Evolutionary conservation across 331 rosid species (phyloP), one percentile per base, ranked within the genome.

Genomic region (Arachis monticola): DNA sequence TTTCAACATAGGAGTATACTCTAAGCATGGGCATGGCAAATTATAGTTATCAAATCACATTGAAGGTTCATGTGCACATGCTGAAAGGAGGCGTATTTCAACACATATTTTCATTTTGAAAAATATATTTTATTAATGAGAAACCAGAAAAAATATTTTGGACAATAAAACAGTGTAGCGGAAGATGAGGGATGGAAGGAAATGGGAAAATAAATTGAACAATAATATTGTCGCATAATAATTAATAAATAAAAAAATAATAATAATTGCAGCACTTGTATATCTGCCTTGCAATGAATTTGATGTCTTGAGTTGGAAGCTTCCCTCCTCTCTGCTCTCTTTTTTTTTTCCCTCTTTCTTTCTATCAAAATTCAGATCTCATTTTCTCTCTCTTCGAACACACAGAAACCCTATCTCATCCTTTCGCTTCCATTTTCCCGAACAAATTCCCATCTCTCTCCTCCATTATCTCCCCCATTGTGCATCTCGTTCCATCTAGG

Each of bases 231-330:
- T 14, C 60, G 13, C 30, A 38, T 9, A 27, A 55, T 55, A 14
- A 55, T 5, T 31, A 31, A 48, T 48, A 10, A 35, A 35, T 35
- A 35, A 38, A 4, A 3, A 35, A 38, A 38, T 4, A 38, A 38
- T 0, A 38, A 38, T 38, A 38, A 17, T 57, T 57, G 40, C 62
- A 57, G 62, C 38, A 5, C 22, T 22, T 7, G 14, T 3, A 12
- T 32, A 5, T 60, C 46, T 60, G 31, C 13, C 6, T 55, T 27
- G 60, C 13, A 27, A 27, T 14, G 22, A 14, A 9, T 8, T 46
- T 51, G 3, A 46, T 70, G 61, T 63, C 73, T 45, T 80, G 52
- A n/a, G 65, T 30, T 58, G 17, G 79, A 83, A 83, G 79, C 74
- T 79, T 76, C 67, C 52, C 12, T 75, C 52, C 12, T 75, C 41